Evolutionary conservation across 2,329 filamentous ascomycete genomes (phyloP), one percentile per base, ranked within the genome.

Genomic region (Drechslerella dactyloides): DNA sequence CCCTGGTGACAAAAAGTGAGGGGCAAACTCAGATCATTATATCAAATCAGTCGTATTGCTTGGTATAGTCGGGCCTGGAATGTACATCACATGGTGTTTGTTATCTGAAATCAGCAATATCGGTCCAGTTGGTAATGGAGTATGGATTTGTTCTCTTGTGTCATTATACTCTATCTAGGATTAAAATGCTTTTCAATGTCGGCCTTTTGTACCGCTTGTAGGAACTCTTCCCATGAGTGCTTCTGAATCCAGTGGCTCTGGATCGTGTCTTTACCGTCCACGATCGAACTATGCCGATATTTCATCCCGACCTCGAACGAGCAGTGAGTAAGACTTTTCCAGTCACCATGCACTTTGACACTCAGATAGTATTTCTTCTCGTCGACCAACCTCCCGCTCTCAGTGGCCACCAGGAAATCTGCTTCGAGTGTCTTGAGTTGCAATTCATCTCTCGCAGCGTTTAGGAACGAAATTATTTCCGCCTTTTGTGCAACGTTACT

Each of bases 141-240:
- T n/a, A 13, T 37, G 6, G 13, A 44, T 46, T 48, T 33, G 33
- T 50, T 48, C 50, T 59, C 35, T 21, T 17, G 37, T 33, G 2
- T 1, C 7, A 50, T 13, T 46, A 59, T 15, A 33, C 24, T 46
- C 33, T 48, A 69, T 46, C 33, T 57, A 15, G 48, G 11, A 30
- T 50, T 57, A 24, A 69, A 69, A 23, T 58, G 46, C n/a, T 53
- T 58, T 21, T 63, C 46, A 11, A 63, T 53, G 24, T 69, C 65
- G 10, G 46, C 23, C 15, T 37, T 13, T 5, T 5, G 11, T 24
- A 69, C 63, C 6, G 50, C 57, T n/a, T 24, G 52, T 1, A 55
- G 50, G 40, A 70, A 70, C 27, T 70, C 66, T 23, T 70, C 66
- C 48, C 54, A 70, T 2, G 59, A 59, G 33, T 70, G 27, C 17